Evolutionary conservation across 2,329 filamentous ascomycete species (phyloP).

Genomic region (Thielaviopsis ethacetica): DNA sequence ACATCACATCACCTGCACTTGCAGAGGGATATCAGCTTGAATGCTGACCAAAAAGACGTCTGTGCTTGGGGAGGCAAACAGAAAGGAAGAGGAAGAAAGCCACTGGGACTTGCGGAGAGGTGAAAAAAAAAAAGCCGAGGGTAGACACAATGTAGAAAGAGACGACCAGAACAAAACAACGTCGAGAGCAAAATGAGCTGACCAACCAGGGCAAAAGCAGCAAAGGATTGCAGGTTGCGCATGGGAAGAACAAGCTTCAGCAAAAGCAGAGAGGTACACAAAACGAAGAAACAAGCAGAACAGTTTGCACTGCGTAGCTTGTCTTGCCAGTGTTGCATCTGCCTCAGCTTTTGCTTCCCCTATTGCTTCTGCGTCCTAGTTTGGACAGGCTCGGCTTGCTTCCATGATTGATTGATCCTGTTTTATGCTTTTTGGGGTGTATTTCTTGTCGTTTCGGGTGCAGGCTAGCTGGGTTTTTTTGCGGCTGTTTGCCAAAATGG

Average conservation of each 20-base stretch:
- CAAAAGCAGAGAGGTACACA: no score
- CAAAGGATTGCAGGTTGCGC: background rate
- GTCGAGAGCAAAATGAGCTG: background rate
- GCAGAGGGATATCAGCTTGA: background rate
- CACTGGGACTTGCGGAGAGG: constrained; percentile 14
- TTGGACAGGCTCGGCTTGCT: background rate
- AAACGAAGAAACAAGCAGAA: no score
- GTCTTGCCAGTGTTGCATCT: background rate
- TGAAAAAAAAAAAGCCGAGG: constrained; percentile 15
- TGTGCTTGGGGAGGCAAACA: background rate
- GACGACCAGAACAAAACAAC: no score
- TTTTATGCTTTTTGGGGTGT: no score
- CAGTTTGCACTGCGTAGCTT: no score
- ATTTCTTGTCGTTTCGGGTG: background rate
- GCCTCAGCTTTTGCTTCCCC: background rate
- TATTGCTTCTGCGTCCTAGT: background rate
- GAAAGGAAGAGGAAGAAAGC: background rate
- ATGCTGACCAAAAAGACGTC: background rate
- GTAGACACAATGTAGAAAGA: background rate
- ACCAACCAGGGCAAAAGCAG: background rate
- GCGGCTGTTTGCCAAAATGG: background rate
- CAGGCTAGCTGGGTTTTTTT: background rate
- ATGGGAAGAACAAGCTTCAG: no score
- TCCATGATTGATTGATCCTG: no score
- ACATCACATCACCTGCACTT: no score